Conservation (phyloP, 179 eudicot genomes). For the Camellia oleifera region DNA sequence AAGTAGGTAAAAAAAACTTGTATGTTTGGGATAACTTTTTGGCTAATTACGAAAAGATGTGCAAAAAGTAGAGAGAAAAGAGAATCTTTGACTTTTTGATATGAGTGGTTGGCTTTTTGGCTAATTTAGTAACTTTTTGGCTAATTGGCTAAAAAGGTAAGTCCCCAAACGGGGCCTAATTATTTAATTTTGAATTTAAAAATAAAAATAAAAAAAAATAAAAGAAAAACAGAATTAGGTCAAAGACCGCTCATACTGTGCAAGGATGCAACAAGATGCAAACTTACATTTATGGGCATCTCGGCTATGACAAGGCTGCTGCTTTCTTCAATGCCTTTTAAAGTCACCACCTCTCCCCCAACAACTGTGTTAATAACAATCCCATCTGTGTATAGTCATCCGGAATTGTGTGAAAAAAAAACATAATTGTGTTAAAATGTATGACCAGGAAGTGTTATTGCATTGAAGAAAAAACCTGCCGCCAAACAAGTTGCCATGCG, state of each 20-base stretch:
- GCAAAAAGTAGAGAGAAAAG: too few species aligned
- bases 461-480: conserved; percentile 47
- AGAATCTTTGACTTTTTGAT: too few species aligned
- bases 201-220: too few species aligned
- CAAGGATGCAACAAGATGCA: neutral
- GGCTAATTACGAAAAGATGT: too few species aligned
- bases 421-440: neutral
- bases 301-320: conserved; percentile 68
- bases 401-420: neutral
- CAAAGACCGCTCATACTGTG: neutral
- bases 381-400: conserved; percentile 48
- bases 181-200: too few species aligned
- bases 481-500: conserved; percentile 80
- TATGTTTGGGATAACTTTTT: too few species aligned
- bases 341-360: conserved; percentile 85
- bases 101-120: too few species aligned
- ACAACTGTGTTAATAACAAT: conserved; percentile 88
- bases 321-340: conserved; percentile 79
- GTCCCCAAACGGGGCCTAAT: too few species aligned
- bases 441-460: neutral
- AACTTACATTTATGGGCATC: conserved; percentile 85
- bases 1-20: too few species aligned
- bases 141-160: too few species aligned
- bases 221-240: neutral
- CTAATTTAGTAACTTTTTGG: too few species aligned